Percentiles rank a stretch among this genome's conserved stretches.
Conservation (phyloP, 306 rosid species). For the Ammopiptanthus mongolicus region DNA sequence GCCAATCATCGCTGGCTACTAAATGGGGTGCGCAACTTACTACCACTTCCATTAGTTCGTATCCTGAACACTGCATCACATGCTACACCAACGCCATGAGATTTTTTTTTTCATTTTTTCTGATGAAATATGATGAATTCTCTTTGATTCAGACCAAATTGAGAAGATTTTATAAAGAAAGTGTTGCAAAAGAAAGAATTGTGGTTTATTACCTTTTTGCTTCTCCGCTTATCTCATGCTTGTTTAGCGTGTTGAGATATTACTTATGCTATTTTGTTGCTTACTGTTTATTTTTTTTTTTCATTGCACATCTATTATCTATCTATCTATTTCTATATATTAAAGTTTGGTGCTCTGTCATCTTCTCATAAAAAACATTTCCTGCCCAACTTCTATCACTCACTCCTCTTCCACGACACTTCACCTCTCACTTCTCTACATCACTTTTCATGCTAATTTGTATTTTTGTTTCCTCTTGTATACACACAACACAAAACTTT, state of each 20-base stretch:
- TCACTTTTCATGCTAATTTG: too few relatives aligned
- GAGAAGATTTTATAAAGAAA: neutral
- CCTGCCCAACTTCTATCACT: too few relatives aligned
- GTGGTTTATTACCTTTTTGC: neutral
- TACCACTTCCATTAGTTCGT: neutral
- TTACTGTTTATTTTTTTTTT: neutral
- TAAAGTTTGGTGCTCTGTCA: too few relatives aligned
- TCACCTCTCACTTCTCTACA: too few relatives aligned
- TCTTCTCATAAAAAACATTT: too few relatives aligned
- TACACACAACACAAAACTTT: too few relatives aligned
- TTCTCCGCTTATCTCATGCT: neutral
- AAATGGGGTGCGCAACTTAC: neutral
- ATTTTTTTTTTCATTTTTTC: neutral
- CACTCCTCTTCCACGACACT: too few relatives aligned
- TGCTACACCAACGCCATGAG: neutral
- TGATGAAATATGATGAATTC: neutral
- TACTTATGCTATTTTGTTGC: neutral
- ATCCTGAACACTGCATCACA: neutral
- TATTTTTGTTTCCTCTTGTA: too few relatives aligned
- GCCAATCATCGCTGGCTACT: constrained; percentile 35
- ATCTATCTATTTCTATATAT: too few relatives aligned
- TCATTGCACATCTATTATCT: neutral
- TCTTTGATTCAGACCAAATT: neutral
- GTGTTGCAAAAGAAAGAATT: neutral
- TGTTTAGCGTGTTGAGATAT: neutral